Conservation (phyloP, 2,329 filamentous ascomycete species). For the Claviceps citrina region DNA sequence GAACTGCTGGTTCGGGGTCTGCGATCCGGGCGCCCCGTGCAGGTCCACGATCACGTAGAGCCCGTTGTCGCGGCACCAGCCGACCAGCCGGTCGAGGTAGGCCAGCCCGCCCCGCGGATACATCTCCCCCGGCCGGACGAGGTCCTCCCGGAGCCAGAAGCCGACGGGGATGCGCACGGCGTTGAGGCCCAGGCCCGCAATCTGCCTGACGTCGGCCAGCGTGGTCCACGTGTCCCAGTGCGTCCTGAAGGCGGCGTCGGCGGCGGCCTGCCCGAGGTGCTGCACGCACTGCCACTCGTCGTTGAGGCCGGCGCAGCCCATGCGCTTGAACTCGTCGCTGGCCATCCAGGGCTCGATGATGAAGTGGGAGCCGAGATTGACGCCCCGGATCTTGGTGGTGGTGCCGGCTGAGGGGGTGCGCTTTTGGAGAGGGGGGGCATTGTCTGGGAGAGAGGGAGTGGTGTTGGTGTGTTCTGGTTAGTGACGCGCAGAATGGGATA, state of each 20-base stretch:
- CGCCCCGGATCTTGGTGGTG: not conserved
- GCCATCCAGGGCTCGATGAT: slow-evolving; percentile 16
- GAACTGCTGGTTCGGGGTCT: not conserved
- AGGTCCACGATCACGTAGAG: slow-evolving; percentile 15
- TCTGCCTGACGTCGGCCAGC: slow-evolving; percentile 11
- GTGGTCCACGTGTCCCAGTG: slow-evolving; percentile 14
- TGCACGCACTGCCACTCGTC: slow-evolving; percentile 15
- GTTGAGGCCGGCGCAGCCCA: slow-evolving; percentile 13
- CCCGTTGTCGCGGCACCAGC: slow-evolving; percentile 12
- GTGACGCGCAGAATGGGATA: not conserved
- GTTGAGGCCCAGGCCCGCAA: slow-evolving; percentile 11
- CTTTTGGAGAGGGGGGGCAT: too few species aligned
- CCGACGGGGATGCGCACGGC: slow-evolving; percentile 14
- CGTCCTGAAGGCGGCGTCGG: slow-evolving; percentile 11
- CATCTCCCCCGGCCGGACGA: slow-evolving; percentile 10
- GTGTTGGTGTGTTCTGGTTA: too few species aligned
- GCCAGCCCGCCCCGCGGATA: slow-evolving; percentile 12
- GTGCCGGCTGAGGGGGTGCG: too few species aligned
- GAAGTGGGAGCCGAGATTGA: slow-evolving; percentile 9
- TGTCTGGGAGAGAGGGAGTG: too few species aligned
- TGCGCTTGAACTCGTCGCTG: slow-evolving; percentile 9
- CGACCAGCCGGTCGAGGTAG: slow-evolving; percentile 14
- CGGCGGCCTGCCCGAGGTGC: slow-evolving; percentile 11
- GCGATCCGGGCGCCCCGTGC: slow-evolving; percentile 12
- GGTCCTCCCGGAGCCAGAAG: slow-evolving; percentile 14